Evolutionary conservation across 2,329 filamentous ascomycete genomes (phyloP).

Genomic region (Ascocoryne sarcoides): DNA sequence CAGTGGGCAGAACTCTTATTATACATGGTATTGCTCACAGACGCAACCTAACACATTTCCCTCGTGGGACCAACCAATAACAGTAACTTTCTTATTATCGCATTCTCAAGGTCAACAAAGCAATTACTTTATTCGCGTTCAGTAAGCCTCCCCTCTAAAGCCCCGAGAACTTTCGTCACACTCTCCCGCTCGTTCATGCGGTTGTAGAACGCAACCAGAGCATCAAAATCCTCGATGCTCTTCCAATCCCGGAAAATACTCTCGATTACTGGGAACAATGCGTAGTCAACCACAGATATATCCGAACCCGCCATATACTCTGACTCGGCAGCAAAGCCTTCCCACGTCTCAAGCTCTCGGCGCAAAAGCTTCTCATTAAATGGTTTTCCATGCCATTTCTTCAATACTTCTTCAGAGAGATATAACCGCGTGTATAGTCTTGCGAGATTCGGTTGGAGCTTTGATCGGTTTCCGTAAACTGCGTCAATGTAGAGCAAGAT

Average conservation of each 20-base stretch:
- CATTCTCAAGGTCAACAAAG: too few species aligned
- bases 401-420: constrained; percentile 15
- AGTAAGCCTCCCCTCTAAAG: constrained; percentile 4
- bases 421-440: constrained; percentile 21
- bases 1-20: too few species aligned
- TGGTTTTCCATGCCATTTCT: constrained; percentile 17
- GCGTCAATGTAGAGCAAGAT: constrained; percentile 55
- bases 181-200: constrained; percentile 13
- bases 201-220: constrained; percentile 19
- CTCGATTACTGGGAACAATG: constrained; percentile 47
- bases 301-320: constrained; percentile 37
- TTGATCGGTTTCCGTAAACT: constrained; percentile 32
- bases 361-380: constrained; percentile 18
- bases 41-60: too few species aligned
- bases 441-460: constrained; percentile 18
- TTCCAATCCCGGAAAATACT: constrained; percentile 33
- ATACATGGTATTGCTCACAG: too few species aligned
- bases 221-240: constrained; percentile 24
- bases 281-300: constrained; percentile 44
- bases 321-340: constrained; percentile 11
- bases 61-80: too few species aligned
- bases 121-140: too few species aligned
- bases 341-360: constrained; percentile 25
- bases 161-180: constrained; percentile 12
- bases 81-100: too few species aligned